A percentile compares a stretch with the other conserved stretches of the same genome.
Evolutionary conservation across 345 rosid species (phyloP).

Genomic region (Moringa oleifera): DNA sequence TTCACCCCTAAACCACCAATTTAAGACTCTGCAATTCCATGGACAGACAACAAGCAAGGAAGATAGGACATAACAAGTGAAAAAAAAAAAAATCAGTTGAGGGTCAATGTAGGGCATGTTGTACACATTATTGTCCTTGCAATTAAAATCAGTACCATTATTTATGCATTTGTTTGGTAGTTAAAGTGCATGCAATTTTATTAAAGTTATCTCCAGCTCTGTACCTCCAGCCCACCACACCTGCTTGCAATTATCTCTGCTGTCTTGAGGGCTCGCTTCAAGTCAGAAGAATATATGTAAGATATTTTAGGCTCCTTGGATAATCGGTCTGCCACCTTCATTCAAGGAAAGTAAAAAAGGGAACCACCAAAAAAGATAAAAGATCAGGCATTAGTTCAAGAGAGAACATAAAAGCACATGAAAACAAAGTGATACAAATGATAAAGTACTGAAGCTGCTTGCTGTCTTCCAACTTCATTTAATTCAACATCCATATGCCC

Average conservation of each 20-base stretch:
- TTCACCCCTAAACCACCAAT: background rate
- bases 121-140: background rate
- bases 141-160: background rate
- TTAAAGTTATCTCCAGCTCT: background rate
- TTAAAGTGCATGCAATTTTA: too few relatives aligned
- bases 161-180: background rate
- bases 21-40: background rate
- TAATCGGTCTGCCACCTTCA: constrained; percentile 63
- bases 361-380: constrained; percentile 4
- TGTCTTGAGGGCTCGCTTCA: constrained; percentile 77
- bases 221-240: constrained; percentile 61
- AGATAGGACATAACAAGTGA: background rate
- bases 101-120: background rate
- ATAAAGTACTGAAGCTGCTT: constrained; percentile 52
- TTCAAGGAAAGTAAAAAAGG: background rate
- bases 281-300: constrained; percentile 71
- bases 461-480: constrained; percentile 72
- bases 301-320: constrained; percentile 55
- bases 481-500: constrained; percentile 81
- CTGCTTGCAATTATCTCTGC: constrained; percentile 64
- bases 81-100: too few relatives aligned
- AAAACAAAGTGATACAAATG: background rate
- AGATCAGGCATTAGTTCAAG: background rate
- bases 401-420: background rate
- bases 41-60: background rate